Evolutionary conservation across 306 rosid genomes (phyloP).

Genomic region (Citrullus amarus): DNA sequence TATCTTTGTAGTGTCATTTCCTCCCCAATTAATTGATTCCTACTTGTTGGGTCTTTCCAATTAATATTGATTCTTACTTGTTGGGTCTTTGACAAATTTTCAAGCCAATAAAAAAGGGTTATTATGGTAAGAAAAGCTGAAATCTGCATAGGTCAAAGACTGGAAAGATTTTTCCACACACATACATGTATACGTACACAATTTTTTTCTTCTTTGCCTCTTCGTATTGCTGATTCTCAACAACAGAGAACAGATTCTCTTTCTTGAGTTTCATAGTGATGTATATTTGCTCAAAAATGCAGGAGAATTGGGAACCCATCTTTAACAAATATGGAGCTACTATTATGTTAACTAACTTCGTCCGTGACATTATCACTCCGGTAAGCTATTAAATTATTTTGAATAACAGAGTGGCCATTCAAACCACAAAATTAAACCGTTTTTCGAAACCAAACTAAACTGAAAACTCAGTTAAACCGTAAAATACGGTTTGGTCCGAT

Average conservation of each 20-base stretch:
- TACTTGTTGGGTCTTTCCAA: no score
- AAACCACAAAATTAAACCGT: no score
- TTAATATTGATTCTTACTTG: no score
- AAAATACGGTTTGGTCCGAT: no score
- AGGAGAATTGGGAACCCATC: slow-evolving; percentile 62
- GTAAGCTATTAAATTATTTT: slow-evolving; percentile 21
- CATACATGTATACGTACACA: no score
- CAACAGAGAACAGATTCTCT: not conserved
- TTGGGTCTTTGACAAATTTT: no score
- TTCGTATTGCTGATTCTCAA: not conserved
- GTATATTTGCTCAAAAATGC: slow-evolving; percentile 15
- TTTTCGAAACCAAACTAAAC: no score
- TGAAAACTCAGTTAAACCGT: no score
- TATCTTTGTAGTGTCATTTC: no score
- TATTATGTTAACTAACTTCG: slow-evolving; percentile 33
- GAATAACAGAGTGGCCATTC: no score
- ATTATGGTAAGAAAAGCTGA: not conserved
- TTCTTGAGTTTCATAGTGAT: not conserved
- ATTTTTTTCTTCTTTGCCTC: not conserved
- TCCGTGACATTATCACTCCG: slow-evolving; percentile 24
- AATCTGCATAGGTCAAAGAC: not conserved
- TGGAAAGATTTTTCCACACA: not conserved
- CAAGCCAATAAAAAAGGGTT: no score
- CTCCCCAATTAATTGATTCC: no score
- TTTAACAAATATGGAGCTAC: slow-evolving; percentile 39